These are phyloP conservation scores for Pezicula radicicola DNA, from an alignment of 2,329 filamentous ascomycete genomes.

Conservation along the genomic window DNA sequence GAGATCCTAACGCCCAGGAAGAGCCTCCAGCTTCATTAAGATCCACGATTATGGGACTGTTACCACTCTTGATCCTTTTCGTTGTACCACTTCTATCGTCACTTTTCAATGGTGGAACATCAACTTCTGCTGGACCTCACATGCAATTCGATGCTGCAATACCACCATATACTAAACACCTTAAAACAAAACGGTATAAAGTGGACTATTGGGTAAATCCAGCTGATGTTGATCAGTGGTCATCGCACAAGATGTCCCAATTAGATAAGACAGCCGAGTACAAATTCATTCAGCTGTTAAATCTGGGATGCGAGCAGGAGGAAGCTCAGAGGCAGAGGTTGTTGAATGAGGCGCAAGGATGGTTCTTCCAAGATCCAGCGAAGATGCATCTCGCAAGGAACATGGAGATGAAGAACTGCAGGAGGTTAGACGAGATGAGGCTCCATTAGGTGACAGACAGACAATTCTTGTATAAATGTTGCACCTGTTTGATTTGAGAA, in stretches of 20 bases:
- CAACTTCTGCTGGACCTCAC: slow-evolving; percentile 56
- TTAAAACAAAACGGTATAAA: slow-evolving; percentile 66
- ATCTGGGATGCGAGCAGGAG: slow-evolving; percentile 73
- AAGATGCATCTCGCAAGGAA: slow-evolving; percentile 48
- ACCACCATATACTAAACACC: slow-evolving; percentile 71
- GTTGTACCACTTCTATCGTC: slow-evolving; percentile 80
- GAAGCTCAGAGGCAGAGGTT: slow-evolving; percentile 49
- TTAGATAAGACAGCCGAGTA: slow-evolving; percentile 78
- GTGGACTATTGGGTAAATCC: slow-evolving; percentile 87
- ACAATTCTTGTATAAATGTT: slow-evolving; percentile 13
- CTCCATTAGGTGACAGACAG: slow-evolving; percentile 9
- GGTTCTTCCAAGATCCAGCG: slow-evolving; percentile 63
- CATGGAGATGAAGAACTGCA: slow-evolving; percentile 59
- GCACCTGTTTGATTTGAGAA: slow-evolving; percentile 2
- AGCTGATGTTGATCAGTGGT: slow-evolving; percentile 68
- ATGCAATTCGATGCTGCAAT: slow-evolving; percentile 73
- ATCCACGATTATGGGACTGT: slow-evolving; percentile 64
- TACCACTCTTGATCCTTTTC: slow-evolving; percentile 88
- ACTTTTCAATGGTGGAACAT: slow-evolving; percentile 60
- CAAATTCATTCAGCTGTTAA: slow-evolving; percentile 65
- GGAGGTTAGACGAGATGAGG: slow-evolving; percentile 49
- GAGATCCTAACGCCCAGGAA: slow-evolving; percentile 53
- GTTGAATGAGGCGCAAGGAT: slow-evolving; percentile 65
- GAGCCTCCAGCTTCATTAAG: slow-evolving; percentile 46
- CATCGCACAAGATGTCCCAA: slow-evolving; percentile 63